Conservation (phyloP, 306 rosid species). For the Sesbania bispinosa region DNA sequence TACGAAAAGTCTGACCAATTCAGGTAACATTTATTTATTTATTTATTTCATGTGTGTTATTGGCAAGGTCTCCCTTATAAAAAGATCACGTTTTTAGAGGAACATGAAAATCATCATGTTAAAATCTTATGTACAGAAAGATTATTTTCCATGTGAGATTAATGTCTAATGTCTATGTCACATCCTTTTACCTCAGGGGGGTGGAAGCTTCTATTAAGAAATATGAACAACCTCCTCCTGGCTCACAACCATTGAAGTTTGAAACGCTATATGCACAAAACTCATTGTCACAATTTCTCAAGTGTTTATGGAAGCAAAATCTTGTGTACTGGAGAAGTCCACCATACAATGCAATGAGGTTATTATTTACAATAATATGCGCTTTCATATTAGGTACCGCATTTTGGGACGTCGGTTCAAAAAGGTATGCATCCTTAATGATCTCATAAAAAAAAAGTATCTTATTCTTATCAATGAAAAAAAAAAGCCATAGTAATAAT, state of each 20-base stretch:
- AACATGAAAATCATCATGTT: not conserved
- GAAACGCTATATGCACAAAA: constrained; percentile 53
- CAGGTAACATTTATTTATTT: constrained; percentile 38
- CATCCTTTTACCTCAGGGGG: constrained; percentile 37
- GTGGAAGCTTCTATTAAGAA: constrained; percentile 56
- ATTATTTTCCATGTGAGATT: not conserved
- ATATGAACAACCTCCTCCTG: constrained; percentile 47
- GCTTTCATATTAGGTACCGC: constrained; percentile 66
- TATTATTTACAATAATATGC: constrained; percentile 50
- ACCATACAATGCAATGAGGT: constrained; percentile 67
- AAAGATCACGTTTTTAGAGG: not conserved
- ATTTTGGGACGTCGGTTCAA: constrained; percentile 68
- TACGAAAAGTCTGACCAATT: constrained; percentile 56
- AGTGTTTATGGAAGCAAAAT: constrained; percentile 77
- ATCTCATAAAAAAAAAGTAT: not conserved
- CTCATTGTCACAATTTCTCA: constrained; percentile 41
- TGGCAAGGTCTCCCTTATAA: not conserved
- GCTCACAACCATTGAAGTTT: constrained; percentile 61
- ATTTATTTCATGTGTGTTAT: not conserved
- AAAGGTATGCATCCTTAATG: constrained; percentile 41
- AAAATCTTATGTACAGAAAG: not conserved
- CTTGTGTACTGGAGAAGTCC: constrained; percentile 94
- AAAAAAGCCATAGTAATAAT: not conserved
- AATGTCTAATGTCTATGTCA: constrained; percentile 8
- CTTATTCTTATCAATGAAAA: too few species aligned